A percentile compares a stretch with the other conserved stretches of the same genome.
These are phyloP conservation scores for Rosa rugosa DNA, from an alignment of 306 rosid genomes.

Conservation along the genomic window DNA sequence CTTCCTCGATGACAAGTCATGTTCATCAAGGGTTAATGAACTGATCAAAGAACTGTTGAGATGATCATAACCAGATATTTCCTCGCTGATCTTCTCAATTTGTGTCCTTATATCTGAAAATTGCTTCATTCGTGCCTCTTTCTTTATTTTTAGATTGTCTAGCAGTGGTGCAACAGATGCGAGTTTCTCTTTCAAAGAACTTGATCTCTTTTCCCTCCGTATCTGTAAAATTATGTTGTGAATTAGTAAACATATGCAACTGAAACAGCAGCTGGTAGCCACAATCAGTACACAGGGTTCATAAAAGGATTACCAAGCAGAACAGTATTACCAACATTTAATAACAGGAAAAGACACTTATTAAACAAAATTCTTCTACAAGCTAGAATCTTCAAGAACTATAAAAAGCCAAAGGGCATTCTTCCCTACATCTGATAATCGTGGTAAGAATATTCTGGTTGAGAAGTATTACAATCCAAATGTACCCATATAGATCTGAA, in stretches of 20 bases:
- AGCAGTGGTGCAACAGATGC: conserved; percentile 81
- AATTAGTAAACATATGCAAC: neutral
- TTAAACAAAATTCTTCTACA: neutral
- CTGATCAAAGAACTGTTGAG: conserved; percentile 29
- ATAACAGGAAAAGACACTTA: neutral
- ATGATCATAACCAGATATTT: conserved; percentile 65
- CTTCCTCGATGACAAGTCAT: conserved; percentile 81
- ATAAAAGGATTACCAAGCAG: neutral
- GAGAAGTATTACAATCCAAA: neutral
- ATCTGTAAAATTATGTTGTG: conserved; percentile 41
- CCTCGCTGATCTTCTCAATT: conserved; percentile 82
- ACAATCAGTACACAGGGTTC: neutral
- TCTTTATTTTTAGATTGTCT: conserved; percentile 70
- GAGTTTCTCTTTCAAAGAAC: conserved; percentile 81
- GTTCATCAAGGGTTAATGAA: conserved; percentile 50
- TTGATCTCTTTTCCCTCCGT: conserved; percentile 63
- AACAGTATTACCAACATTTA: neutral
- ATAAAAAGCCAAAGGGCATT: neutral
- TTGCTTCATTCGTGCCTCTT: conserved; percentile 80
- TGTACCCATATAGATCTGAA: neutral
- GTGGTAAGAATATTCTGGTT: neutral
- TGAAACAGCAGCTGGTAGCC: neutral
- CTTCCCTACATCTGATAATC: neutral
- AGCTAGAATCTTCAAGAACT: neutral
- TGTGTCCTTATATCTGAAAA: conserved; percentile 69